phyloP scores from a whole-genome alignment of 2,329 filamentous ascomycete species.

The Coleophoma eucalyptorum region DNA sequence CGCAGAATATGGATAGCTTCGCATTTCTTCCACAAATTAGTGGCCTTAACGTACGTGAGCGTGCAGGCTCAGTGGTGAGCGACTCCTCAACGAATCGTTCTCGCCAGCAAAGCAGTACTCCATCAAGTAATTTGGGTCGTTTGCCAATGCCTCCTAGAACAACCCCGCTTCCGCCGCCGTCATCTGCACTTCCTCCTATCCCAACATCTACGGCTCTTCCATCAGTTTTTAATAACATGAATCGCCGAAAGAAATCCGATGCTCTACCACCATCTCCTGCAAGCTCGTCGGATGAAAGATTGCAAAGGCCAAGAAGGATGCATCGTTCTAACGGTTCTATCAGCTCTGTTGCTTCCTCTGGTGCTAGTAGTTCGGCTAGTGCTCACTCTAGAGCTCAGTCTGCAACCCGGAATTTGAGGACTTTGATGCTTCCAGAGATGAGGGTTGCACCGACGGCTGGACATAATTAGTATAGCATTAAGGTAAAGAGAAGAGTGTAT shows the following conservation, averaged over 20 bases:
- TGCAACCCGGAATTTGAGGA: conserved; percentile 9
- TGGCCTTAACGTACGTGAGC: conserved; percentile 4
- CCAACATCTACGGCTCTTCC: conserved; percentile 7
- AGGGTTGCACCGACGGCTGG: conserved; percentile 8
- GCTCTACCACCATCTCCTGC: conserved; percentile 1
- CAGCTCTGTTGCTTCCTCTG: not conserved
- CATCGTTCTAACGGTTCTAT: not conserved
- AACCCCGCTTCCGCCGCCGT: not conserved
- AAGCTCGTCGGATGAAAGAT: not conserved
- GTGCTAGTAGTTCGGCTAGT: not conserved
- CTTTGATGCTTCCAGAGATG: conserved; percentile 11
- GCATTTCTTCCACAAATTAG: conserved; percentile 1
- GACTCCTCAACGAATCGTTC: not conserved
- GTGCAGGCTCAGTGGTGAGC: not conserved
- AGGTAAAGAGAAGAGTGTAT: not conserved
- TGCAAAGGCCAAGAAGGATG: not conserved
- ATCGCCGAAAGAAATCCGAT: conserved; percentile 7
- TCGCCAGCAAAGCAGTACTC: not conserved
- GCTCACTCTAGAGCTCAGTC: conserved; percentile 5
- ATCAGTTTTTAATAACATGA: conserved; percentile 13
- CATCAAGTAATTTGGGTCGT: not conserved
- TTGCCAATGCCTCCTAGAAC: conserved; percentile 1
- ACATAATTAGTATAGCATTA: not conserved
- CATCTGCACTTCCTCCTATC: not conserved
- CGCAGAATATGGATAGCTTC: not conserved